A percentile compares a stretch with the other conserved stretches of the same genome.
Evolutionary conservation across 1,139 yeast species (phyloP).

Genomic region (Arxiozyma bovina): DNA sequence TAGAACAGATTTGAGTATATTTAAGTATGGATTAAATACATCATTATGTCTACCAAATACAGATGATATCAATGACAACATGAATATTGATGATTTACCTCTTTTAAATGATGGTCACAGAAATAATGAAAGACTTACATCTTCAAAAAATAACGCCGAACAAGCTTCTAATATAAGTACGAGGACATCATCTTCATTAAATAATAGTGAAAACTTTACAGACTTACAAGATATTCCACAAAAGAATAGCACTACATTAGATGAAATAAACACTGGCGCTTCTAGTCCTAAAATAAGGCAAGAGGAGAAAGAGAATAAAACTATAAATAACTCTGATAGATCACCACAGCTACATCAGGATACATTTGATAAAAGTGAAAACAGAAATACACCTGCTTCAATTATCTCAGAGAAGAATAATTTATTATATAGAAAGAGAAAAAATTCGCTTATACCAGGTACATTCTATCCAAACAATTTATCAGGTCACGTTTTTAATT

Average conservation of each 20-base stretch:
- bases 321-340: background rate
- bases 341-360: background rate
- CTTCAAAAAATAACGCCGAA: background rate
- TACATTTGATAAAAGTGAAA: background rate
- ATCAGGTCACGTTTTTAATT: background rate
- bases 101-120: background rate
- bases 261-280: background rate
- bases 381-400: slow-evolving; percentile 14
- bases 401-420: slow-evolving; percentile 21
- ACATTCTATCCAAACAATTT: slow-evolving; percentile 17
- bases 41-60: background rate
- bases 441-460: slow-evolving; percentile 27
- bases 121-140: background rate
- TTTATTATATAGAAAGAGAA: slow-evolving; percentile 15
- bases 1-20: background rate
- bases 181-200: background rate
- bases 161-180: background rate
- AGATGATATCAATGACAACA: background rate
- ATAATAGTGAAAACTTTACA: background rate
- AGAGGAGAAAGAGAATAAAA: background rate
- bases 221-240: background rate
- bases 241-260: background rate
- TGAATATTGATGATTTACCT: background rate
- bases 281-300: background rate
- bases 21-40: background rate